Evolutionary conservation across 2,329 filamentous ascomycete species (phyloP).

Genomic region (Phaeosphaeria sp.): DNA sequence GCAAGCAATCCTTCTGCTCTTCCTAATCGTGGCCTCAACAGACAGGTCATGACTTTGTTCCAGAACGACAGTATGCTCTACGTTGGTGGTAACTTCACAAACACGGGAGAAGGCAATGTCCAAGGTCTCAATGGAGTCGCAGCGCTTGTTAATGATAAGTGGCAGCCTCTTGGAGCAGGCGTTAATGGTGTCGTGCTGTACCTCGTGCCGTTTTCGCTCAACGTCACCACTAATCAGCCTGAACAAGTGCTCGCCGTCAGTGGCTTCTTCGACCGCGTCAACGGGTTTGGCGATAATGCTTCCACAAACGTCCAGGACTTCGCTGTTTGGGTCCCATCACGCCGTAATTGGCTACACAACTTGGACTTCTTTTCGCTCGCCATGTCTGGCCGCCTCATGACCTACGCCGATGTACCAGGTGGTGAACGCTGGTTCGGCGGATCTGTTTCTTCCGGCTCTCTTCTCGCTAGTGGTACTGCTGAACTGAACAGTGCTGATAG

Average conservation of each 20-base stretch:
- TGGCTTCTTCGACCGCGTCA: constrained; percentile 77
- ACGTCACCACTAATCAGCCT: constrained; percentile 70
- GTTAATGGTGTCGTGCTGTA: constrained; percentile 79
- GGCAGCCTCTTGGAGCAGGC: constrained; percentile 82
- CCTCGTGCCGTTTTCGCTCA: constrained; percentile 79
- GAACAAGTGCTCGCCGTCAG: constrained; percentile 81
- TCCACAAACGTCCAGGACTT: constrained; percentile 74
- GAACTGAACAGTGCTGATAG: constrained; percentile 58
- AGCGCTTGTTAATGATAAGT: constrained; percentile 72
- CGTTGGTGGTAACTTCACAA: constrained; percentile 84
- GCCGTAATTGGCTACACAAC: constrained; percentile 86
- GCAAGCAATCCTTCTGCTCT: constrained; percentile 67
- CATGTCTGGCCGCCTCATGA: constrained; percentile 75
- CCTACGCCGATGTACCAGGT: constrained; percentile 70
- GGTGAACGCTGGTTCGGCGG: constrained; percentile 76
- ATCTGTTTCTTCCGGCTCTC: constrained; percentile 77
- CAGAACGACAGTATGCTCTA: constrained; percentile 68
- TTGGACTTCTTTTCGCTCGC: constrained; percentile 67
- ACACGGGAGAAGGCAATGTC: constrained; percentile 67
- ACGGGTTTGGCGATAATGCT: constrained; percentile 68
- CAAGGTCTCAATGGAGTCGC: constrained; percentile 78
- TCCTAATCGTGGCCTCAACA: constrained; percentile 78
- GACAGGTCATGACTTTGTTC: constrained; percentile 74
- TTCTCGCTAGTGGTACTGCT: constrained; percentile 75
- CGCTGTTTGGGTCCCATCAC: constrained; percentile 89